A percentile compares a stretch with the other conserved stretches of the same genome.
These are phyloP conservation scores for Malassezia pachydermatis DNA, from an alignment of 1,284 basidiomycete genomes.

Conservation along the genomic window DNA sequence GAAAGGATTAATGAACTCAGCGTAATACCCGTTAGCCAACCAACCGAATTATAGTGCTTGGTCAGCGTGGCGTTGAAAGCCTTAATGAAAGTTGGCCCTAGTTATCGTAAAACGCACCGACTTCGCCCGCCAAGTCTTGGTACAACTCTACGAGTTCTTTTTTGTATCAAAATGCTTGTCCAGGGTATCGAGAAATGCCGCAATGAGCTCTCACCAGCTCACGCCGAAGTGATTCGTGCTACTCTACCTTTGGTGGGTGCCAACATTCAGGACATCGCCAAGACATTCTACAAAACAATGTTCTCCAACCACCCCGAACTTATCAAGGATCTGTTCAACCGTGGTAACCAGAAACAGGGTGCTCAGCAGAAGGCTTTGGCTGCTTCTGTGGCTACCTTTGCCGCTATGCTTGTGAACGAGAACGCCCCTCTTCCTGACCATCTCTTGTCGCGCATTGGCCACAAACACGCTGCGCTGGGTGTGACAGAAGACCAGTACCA, in stretches of 20 bases:
- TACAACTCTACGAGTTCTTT: no score
- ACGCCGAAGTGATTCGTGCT: conserved; percentile 12
- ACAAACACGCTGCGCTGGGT: conserved; percentile 15
- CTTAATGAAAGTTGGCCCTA: no score
- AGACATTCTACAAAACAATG: conserved; percentile 9
- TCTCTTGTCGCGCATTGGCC: conserved; percentile 10
- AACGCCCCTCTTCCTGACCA: not conserved
- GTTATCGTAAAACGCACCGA: no score
- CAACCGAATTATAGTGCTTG: no score
- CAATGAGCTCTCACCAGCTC: not conserved
- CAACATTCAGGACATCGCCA: conserved; percentile 8
- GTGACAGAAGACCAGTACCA: conserved; percentile 8
- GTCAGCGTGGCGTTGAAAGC: no score
- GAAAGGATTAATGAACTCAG: no score
- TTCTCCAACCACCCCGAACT: conserved; percentile 10
- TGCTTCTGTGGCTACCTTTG: conserved; percentile 12
- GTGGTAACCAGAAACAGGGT: conserved; percentile 11
- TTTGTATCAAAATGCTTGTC: conserved; percentile 2
- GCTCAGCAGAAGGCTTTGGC: conserved; percentile 14
- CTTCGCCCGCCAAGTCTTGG: no score
- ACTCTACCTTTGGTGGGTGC: conserved; percentile 9
- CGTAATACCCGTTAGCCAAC: no score
- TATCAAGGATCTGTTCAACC: conserved; percentile 7
- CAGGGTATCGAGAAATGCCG: conserved; percentile 4
- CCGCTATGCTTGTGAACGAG: conserved; percentile 4